Base-by-base conservation (phyloP, 345 rosid genomes). In the Populus ilicifolia region DNA sequence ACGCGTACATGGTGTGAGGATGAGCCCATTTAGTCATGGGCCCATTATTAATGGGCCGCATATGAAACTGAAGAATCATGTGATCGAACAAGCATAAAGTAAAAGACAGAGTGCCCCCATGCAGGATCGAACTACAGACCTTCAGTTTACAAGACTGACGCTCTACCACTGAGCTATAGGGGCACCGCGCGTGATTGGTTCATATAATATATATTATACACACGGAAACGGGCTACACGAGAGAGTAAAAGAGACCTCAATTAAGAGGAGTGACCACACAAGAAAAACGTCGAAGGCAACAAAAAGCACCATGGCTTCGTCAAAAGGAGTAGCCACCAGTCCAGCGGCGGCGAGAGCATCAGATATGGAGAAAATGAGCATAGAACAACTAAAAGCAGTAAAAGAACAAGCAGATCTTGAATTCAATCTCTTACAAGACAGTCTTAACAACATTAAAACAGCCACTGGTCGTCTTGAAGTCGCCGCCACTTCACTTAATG, bases 371-470 rank as follows among this genome's bases (percentile, higher is more conserved):
- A 96, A 89, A 86, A 79, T 94, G 93, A 90, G 94, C 80, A 64
- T 90, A 73, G 99, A 96, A 67, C 97, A 94, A 84, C 89, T 96
- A 1, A 91, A 96, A 87, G 93, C 88, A 10, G 30, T 92, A 33
- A 96, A 94, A 82, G 98, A 96, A 77, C 97, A 96, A 79, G 83
- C 91, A 1, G 98, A 92, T 89, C 82, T 91, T 2, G 98, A 94
- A 81, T 93, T 96, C n/a, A 96, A 91, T 81, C 89, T 96, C 6
- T 87, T 96, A 27, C 97, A 96, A 56, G 99, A 93, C 79, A 96
- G 98, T 77, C 97, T 96, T 74, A 92, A 92, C 86, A 96, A 94
- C 91, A 92, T 96, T 81, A 96, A 95, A 54, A 89, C 97, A 43
- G 97, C 99, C 86, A 91, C 97, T 69, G 75, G 72, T 20, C 98